Base-by-base conservation (phyloP, 371 early-diverging fungal species). In the Actinomucor elegans region DNA sequence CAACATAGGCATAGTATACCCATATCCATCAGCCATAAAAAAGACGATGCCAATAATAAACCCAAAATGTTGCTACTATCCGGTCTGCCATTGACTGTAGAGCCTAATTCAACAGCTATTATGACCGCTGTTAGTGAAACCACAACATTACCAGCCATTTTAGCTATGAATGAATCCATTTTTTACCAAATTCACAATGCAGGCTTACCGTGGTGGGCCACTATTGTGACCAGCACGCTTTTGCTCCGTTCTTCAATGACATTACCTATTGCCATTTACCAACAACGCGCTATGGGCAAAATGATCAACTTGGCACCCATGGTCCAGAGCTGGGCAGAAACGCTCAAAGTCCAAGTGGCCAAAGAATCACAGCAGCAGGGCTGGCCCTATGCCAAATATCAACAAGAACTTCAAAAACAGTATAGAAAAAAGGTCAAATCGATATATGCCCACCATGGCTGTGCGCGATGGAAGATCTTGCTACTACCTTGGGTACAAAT, bases 211-310 rank as follows among this genome's bases (percentile, higher is more conserved):
- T 90, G 90, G 90, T 88, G 86, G 84, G 73, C 75, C 0, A 80
- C 88, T 10, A 85, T 91, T 52, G 64, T 87, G 14, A 52, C 67
- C 2, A 61, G 79, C 9, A 89, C 91, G 0, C 55, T 89, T 12
- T 37, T 73, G 1, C 70, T 90, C 9, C 79, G 93, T 21, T 57
- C 80, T 1, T 52, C 69, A 2, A 59, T 84, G 61, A 92, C 93
- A 0, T 56, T 89, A 4, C 93, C 93, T 5, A 79, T 93, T 17
- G 91, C 93, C 15, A 62, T 89, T 8, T 77, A 85, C 28, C 90
- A 90, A 59, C 86, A 86, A 62, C 62, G 76, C 8, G 79, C 81
- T 12, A 41, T 84, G 1, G 82, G 77, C 0, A 74, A 82, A 11
- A 80, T 85, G 73, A 61, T 81, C 38, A 63, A 62, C 0, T 33